Conservation (phyloP, 1,284 basidiomycete species). For the Puccinia polysora region DNA sequence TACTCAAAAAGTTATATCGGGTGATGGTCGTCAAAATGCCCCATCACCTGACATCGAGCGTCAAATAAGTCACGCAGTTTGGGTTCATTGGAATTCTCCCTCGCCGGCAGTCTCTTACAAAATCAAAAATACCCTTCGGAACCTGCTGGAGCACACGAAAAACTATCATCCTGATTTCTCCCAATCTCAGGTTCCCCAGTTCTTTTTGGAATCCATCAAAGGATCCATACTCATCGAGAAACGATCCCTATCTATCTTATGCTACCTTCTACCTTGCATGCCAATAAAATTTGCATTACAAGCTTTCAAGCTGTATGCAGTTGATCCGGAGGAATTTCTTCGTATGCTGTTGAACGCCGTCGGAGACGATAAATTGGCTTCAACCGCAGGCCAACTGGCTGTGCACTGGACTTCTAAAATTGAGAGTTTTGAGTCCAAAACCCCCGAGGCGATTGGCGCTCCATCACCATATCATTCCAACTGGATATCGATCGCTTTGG, state of each 20-base stretch:
- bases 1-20: not conserved
- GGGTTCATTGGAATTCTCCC: conserved; percentile 33
- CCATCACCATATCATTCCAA: not conserved
- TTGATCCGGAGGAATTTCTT: conserved; percentile 23
- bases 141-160: conserved; percentile 26
- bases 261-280: conserved; percentile 18
- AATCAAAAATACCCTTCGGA: conserved; percentile 31
- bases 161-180: not conserved
- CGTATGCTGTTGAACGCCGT: conserved; percentile 12
- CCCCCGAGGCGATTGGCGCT: not conserved
- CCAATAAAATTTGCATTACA: conserved; percentile 15
- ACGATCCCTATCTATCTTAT: conserved; percentile 27
- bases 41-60: not conserved
- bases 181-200: not conserved
- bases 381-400: conserved; percentile 28
- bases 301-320: conserved; percentile 3
- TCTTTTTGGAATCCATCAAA: conserved; percentile 26
- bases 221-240: conserved; percentile 29
- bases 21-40: not conserved
- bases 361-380: conserved; percentile 38
- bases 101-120: conserved; percentile 31
- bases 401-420: conserved; percentile 24
- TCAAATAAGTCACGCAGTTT: conserved; percentile 16
- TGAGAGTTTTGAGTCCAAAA: conserved; percentile 14
- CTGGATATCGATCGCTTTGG: conserved; percentile 21